phyloP scores from a whole-genome alignment of 805 yeast species.

The fission yeast (Schizosaccharomyces pombe) region DNA sequence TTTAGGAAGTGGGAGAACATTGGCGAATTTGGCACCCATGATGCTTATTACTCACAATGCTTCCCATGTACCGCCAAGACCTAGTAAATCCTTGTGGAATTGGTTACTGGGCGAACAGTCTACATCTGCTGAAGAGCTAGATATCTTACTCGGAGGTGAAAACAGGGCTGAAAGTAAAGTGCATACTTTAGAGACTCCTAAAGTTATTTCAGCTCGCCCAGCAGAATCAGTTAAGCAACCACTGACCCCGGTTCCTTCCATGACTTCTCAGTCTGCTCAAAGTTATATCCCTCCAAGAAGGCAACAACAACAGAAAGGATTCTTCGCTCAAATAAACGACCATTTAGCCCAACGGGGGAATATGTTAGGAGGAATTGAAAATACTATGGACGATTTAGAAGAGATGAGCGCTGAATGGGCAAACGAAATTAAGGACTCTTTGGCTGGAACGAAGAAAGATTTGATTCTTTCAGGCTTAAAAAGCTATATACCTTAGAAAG shows the following conservation, averaged over 20 bases:
- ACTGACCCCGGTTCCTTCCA: slow-evolving; percentile 5
- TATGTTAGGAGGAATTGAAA: slow-evolving; percentile 8
- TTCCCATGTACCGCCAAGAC: slow-evolving; percentile 51
- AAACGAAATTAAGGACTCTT: slow-evolving; percentile 5
- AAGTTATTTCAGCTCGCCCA: no score
- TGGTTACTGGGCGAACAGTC: slow-evolving; percentile 65
- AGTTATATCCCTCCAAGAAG: no score
- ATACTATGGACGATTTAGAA: slow-evolving; percentile 8
- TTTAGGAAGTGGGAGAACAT: slow-evolving; percentile 36
- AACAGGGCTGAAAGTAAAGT: slow-evolving; percentile 11
- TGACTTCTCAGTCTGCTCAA: slow-evolving; percentile 2
- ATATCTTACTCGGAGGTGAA: slow-evolving; percentile 26
- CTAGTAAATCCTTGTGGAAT: slow-evolving; percentile 51
- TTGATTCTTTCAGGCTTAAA: background rate
- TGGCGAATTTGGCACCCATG: background rate
- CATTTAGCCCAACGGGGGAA: slow-evolving; percentile 9
- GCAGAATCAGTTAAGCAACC: background rate
- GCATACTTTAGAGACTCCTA: background rate
- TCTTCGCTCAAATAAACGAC: slow-evolving; percentile 6
- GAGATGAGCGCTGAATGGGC: slow-evolving; percentile 9
- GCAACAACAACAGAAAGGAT: background rate
- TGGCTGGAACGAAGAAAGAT: background rate
- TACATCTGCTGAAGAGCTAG: slow-evolving; percentile 29
- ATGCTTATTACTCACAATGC: background rate
- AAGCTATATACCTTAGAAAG: background rate